Conservation (phyloP, 176 grass and related monocot genomes). For the Chloris gayana region DNA sequence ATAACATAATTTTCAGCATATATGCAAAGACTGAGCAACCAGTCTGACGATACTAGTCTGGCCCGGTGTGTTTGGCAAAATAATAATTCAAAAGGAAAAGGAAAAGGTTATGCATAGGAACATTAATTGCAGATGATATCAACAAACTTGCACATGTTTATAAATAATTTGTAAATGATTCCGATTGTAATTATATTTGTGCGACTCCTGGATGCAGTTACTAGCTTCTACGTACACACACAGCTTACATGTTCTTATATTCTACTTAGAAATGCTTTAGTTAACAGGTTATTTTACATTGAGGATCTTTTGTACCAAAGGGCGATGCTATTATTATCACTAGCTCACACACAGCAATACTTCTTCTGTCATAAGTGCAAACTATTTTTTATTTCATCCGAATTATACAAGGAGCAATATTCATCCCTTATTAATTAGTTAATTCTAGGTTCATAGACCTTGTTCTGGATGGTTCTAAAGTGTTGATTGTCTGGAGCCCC, state of each 20-base stretch:
- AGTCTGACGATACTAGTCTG: neutral
- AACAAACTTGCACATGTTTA: too few relatives aligned
- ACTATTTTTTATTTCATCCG: neutral
- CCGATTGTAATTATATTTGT: too few relatives aligned
- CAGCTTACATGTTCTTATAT: too few relatives aligned
- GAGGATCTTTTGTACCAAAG: too few relatives aligned
- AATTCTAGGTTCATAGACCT: neutral
- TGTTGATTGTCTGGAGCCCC: constrained; percentile 27
- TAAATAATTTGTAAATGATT: too few relatives aligned
- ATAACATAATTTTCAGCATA: neutral
- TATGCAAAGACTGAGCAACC: neutral
- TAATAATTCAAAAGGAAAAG: too few relatives aligned
- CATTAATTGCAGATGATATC: too few relatives aligned
- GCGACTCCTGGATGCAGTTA: too few relatives aligned
- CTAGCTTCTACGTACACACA: too few relatives aligned
- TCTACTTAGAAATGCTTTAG: too few relatives aligned
- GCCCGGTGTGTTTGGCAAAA: neutral
- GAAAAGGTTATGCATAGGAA: neutral
- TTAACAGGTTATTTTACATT: too few relatives aligned
- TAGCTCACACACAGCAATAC: neutral
- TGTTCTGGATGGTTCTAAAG: constrained; percentile 11
- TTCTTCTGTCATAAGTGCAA: neutral
- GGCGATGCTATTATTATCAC: neutral
- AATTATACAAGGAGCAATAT: neutral
- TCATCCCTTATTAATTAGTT: neutral